These are phyloP conservation scores for Cochlearia excelsa DNA, from an alignment of 345 rosid species.

Conservation along the genomic window DNA sequence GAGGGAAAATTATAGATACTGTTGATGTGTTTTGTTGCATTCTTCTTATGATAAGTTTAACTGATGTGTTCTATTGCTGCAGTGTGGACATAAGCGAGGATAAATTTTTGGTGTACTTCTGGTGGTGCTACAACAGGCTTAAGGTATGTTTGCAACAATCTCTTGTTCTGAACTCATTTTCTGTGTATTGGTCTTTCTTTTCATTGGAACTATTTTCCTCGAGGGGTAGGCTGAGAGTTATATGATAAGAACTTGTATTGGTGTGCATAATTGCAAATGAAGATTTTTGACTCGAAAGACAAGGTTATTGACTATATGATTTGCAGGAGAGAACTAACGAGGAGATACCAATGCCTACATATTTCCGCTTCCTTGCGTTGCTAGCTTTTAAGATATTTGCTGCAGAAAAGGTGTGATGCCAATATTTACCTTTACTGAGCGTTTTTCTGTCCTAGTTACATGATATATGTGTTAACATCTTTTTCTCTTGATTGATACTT, in stretches of 20 bases:
- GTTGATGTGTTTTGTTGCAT: no score
- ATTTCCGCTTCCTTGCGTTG: conserved; percentile 85
- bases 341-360: conserved; percentile 90
- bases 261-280: conserved; percentile 17
- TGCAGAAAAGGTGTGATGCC: conserved; percentile 69
- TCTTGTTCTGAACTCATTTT: background rate
- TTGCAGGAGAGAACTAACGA: conserved; percentile 68
- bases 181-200: background rate
- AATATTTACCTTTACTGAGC: background rate
- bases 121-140: conserved; percentile 94
- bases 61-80: conserved; percentile 38
- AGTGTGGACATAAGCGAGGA: conserved; percentile 82
- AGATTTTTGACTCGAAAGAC: background rate
- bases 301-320: conserved; percentile 9
- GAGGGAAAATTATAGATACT: background rate
- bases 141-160: conserved; percentile 49
- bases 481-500: conserved; percentile 14
- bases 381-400: conserved; percentile 96
- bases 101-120: conserved; percentile 87
- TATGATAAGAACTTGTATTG: background rate
- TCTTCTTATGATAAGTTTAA: background rate
- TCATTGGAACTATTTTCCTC: background rate
- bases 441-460: background rate
- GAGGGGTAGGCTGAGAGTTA: background rate
- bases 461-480: conserved; percentile 1